Evolutionary conservation across 768 basidiomycete genomes (phyloP), one percentile per base, ranked within the genome.

Genomic region (Tylopilus subfusipes): DNA sequence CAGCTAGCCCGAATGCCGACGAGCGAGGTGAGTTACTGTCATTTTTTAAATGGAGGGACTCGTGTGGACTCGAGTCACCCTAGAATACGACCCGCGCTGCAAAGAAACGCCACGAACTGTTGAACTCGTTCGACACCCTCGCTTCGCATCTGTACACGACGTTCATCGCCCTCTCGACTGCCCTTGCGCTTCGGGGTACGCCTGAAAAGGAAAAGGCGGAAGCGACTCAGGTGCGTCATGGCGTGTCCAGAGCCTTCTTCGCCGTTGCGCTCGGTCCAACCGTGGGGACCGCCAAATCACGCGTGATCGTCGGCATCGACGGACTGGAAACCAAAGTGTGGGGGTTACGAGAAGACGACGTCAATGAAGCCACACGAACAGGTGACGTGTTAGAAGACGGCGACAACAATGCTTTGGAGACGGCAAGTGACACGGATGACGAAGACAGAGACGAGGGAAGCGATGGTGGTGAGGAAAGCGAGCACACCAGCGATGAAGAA

Each of bases 111-210:
- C 72, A 72, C 6, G 87, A 90, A 27, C 68, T 90, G 1, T 66
- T 91, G 14, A 71, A 76, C 5, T 81, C 87, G 9, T 84, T 83
- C 50, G 90, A 91, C 63, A 85, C 81, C 1, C 77, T 92, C 19
- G 72, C 82, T 0, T 90, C 86, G 1, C 90, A 92, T 68, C 72
- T 91, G 13, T 75, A 79, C 49, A 88, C 88, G 0, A 90, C 90
- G 0, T 91, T 90, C 64, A 77, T 82, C 10, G 80, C 86, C 0
- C 74, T 92, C 6, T 86, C 88, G 1, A 83, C 83, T 0, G 84
- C 89, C 0, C 71, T 88, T 19, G 84, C 86, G 2, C 57, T 58
- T n/a, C 56, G 61, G 24, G 56, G 54, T 21, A 46, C 52, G 10
- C 54, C 63, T 38, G 50, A 43, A 18, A 55, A 44, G 13, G 50